Evolutionary conservation across 352 stramenopile species (phyloP).

Genomic region (Globisporangium viniferum): DNA sequence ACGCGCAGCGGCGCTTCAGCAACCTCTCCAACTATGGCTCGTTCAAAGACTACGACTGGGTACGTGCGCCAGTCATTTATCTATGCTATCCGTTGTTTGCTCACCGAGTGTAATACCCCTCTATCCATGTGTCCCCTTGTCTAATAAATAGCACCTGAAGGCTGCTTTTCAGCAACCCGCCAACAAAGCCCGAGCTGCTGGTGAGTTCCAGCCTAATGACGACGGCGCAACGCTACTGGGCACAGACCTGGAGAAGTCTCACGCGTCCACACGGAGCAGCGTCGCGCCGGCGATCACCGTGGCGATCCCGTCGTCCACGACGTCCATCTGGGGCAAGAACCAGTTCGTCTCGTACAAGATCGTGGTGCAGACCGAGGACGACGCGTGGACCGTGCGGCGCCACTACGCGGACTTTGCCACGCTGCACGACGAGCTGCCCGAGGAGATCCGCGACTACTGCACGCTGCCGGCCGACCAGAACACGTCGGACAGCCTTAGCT

Average conservation of each 20-base stretch:
- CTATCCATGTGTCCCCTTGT: not conserved
- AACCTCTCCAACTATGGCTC: constrained; percentile 51
- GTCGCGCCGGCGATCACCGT: constrained; percentile 34
- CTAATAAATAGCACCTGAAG: not conserved
- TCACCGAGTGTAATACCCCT: not conserved
- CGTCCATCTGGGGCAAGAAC: constrained; percentile 69
- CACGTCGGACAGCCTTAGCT: not conserved
- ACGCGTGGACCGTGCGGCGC: constrained; percentile 60
- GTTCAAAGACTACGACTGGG: constrained; percentile 41
- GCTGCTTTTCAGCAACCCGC: not conserved
- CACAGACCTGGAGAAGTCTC: constrained; percentile 7
- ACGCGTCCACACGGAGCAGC: constrained; percentile 19
- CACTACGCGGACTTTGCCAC: constrained; percentile 65
- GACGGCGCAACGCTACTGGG: not conserved
- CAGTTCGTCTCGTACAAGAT: constrained; percentile 77
- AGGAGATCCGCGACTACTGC: constrained; percentile 43
- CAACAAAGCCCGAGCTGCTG: not conserved
- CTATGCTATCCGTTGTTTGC: not conserved
- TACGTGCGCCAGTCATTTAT: constrained; percentile 1
- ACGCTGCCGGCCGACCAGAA: constrained; percentile 41
- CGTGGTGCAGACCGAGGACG: constrained; percentile 65
- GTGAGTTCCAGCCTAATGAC: not conserved
- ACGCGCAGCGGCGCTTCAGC: constrained; percentile 29
- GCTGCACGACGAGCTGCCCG: constrained; percentile 58
- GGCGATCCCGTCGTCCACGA: constrained; percentile 65